Base-by-base conservation (phyloP, 805 yeast species). In the Myxozyma melibiosi region DNA sequence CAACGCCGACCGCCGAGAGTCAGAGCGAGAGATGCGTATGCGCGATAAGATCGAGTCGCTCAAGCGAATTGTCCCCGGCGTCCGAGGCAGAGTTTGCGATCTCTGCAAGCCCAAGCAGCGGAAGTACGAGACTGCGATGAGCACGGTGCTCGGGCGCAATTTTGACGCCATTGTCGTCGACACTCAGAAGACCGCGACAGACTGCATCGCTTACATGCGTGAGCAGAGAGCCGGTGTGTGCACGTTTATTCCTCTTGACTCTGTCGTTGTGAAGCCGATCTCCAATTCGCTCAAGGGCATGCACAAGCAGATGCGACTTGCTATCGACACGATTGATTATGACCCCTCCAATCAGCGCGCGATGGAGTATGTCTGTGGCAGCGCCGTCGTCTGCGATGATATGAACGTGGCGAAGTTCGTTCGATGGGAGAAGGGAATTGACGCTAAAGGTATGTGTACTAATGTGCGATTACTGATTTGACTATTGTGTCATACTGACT, bases 121-220 rank as follows among this genome's bases (percentile, higher is more conserved):
- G 55, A 85, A 82, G 65, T 90, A 83, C 69, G 90, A 86, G 46
- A 64, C 76, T 4, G 96, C 97, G 0, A 78, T 90, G 35, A 81
- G 86, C 31, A 85, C 92, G 0, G 80, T 87, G 4, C 74, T 94
- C 28, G 98, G 97, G 7, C 80, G 81, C 57, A 80, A 87, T 66
- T 80, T 85, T 65, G 96, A 94, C 70, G 81, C 97, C 0, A 80
- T 94, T 16, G 79, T 94, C 18, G 99, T 94, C 4, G 96, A 90
- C 64, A 79, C 79, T 27, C 74, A 83, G 4, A 70, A 81, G 8
- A 79, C 84, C 22, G 96, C 95, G 0, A 81, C 83, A 55, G 83
- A 84, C 59, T 88, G 96, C 69, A 86, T 94, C 61, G 81, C 83
- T 7, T 86, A 85, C 55, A 74, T 92, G 69, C 88, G 90, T 66